Conservation (phyloP, 352 stramenopile species). For the Salisapilia sapeloensis region DNA sequence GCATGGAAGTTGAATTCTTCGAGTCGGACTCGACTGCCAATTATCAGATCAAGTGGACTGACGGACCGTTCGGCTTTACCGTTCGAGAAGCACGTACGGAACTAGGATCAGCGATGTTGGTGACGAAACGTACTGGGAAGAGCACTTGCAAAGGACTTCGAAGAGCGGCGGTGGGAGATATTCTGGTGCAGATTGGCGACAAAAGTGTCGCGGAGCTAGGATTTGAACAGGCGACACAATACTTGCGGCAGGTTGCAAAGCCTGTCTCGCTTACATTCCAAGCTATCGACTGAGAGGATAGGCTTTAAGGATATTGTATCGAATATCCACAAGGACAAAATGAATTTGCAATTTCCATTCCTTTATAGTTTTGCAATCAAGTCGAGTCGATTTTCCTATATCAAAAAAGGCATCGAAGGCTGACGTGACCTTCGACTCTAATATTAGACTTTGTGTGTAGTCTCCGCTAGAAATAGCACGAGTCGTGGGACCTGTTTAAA, state of each 20-base stretch:
- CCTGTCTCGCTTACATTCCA: conserved; percentile 64
- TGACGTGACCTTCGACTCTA: too few species aligned
- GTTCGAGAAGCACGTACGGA: conserved; percentile 61
- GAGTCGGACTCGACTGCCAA: conserved; percentile 46
- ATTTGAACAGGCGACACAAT: conserved; percentile 57
- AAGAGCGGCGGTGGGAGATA: conserved; percentile 56
- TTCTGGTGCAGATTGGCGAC: conserved; percentile 61
- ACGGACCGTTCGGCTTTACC: conserved; percentile 64
- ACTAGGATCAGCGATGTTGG: conserved; percentile 42
- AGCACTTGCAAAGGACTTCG: conserved; percentile 54
- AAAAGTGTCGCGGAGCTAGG: conserved; percentile 44
- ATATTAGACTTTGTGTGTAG: too few species aligned
- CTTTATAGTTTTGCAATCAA: too few species aligned
- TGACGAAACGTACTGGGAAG: conserved; percentile 69
- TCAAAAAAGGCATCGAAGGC: too few species aligned
- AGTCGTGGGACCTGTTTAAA: too few species aligned
- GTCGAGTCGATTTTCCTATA: too few species aligned
- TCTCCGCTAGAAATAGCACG: too few species aligned
- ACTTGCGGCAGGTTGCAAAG: conserved; percentile 58
- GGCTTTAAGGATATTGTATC: too few species aligned
- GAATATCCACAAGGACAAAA: too few species aligned
- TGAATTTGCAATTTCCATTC: too few species aligned
- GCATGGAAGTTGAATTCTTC: conserved; percentile 31
- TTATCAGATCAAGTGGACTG: conserved; percentile 67
- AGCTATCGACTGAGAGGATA: conserved; percentile 33